These are phyloP conservation scores for Cichorium intybus DNA, from an alignment of 140 eudicot genomes.

Conservation along the genomic window DNA sequence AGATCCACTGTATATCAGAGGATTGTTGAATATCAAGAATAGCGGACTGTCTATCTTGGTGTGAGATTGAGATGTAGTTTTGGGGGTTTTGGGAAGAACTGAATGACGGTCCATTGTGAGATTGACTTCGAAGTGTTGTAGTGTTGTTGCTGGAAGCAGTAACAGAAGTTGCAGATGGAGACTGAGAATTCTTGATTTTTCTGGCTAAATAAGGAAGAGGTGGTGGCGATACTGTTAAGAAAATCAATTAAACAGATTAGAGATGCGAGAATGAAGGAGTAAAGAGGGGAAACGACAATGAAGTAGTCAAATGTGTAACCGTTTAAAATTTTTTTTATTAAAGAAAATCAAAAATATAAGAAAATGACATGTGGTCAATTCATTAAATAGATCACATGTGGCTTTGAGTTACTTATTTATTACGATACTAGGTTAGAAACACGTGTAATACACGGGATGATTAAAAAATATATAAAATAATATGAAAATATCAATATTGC, in stretches of 20 bases:
- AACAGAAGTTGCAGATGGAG: conserved; percentile 29
- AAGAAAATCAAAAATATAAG: no score
- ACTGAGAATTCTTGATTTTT: conserved; percentile 35
- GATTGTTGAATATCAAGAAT: conserved; percentile 63
- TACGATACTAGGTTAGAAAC: no score
- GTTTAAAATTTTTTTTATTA: no score
- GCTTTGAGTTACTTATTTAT: no score
- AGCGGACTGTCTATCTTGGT: conserved; percentile 48
- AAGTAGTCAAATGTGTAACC: no score
- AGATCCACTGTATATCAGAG: conserved; percentile 58
- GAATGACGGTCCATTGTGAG: conserved; percentile 4
- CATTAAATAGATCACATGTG: no score
- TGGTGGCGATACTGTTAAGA: conserved; percentile 20
- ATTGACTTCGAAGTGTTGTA: conserved; percentile 16
- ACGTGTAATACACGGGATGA: no score
- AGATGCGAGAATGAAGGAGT: no score
- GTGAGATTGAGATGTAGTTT: conserved; percentile 22
- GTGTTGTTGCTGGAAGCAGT: not conserved
- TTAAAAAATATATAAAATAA: no score
- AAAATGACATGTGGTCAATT: no score
- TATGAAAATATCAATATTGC: no score
- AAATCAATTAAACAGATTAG: conserved; percentile 29
- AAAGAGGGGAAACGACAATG: no score
- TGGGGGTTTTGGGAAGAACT: not conserved
- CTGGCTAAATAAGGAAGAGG: conserved; percentile 10